These are phyloP conservation scores for Inga laurina DNA, from an alignment of 306 rosid genomes.

Conservation along the genomic window DNA sequence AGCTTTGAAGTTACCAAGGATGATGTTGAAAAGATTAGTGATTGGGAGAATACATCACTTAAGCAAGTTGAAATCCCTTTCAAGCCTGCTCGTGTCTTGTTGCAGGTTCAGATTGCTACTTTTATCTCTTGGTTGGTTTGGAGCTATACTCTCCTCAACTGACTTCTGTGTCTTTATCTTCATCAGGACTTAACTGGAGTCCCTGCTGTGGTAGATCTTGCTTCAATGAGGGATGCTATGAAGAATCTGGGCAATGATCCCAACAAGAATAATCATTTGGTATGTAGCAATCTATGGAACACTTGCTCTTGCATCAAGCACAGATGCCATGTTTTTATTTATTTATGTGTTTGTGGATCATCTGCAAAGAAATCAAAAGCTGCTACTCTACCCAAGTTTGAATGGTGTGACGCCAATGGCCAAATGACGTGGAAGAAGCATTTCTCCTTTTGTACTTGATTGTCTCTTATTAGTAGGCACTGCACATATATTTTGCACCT, in stretches of 20 bases:
- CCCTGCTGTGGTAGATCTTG: background rate
- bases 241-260: background rate
- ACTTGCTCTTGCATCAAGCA: background rate
- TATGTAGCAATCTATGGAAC: background rate
- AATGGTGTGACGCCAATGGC: background rate
- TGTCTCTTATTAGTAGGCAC: background rate
- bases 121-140: background rate
- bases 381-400: background rate
- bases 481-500: background rate
- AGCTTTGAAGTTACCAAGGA: slow-evolving; percentile 34
- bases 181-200: background rate
- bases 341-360: background rate
- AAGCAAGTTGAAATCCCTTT: background rate
- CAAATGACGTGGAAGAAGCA: background rate
- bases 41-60: background rate
- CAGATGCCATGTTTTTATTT: background rate
- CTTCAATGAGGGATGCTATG: background rate
- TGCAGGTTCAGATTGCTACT: background rate
- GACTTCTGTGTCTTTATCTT: background rate
- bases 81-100: background rate
- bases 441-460: background rate
- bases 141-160: background rate
- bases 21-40: background rate
- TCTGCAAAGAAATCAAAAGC: background rate
- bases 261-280: background rate